Percentiles rank a stretch among this genome's conserved stretches.
These are phyloP conservation scores for Raffaelea albimanens DNA, from an alignment of 2,329 filamentous ascomycete genomes.

Conservation along the genomic window DNA sequence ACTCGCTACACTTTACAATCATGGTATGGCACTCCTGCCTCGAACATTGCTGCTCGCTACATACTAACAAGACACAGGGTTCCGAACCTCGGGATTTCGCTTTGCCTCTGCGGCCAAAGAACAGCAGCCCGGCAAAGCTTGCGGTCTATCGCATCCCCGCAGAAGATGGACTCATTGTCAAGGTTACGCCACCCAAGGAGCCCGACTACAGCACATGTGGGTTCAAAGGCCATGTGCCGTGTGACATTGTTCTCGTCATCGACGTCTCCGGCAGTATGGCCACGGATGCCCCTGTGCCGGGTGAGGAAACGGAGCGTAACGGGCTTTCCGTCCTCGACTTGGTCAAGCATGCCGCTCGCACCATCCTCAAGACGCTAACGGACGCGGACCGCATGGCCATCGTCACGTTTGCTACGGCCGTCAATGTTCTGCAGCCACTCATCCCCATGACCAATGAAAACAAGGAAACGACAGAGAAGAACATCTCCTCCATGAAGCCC, in stretches of 20 bases:
- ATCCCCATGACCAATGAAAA: constrained; percentile 34
- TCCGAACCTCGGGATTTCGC: no score
- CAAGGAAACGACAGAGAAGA: constrained; percentile 31
- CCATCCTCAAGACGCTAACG: constrained; percentile 44
- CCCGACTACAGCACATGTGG: constrained; percentile 15
- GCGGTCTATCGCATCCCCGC: constrained; percentile 25
- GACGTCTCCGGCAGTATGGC: constrained; percentile 52
- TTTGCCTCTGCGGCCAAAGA: background rate
- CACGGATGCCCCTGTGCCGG: constrained; percentile 34
- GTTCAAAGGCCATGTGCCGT: constrained; percentile 33
- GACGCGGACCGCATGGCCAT: constrained; percentile 47
- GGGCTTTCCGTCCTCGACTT: constrained; percentile 49
- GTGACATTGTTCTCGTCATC: constrained; percentile 53
- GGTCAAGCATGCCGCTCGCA: constrained; percentile 48
- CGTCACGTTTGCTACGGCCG: constrained; percentile 39
- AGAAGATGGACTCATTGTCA: constrained; percentile 33
- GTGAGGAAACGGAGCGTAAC: constrained; percentile 31
- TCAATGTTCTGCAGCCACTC: constrained; percentile 28
- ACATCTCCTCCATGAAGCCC: constrained; percentile 32
- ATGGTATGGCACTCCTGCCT: no score
- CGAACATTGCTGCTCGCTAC: no score
- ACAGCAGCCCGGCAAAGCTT: background rate
- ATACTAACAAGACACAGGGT: no score
- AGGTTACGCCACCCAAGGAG: constrained; percentile 31
- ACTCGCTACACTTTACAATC: no score